Percentiles rank a stretch among this genome's conserved stretches.
Evolutionary conservation across 441 rosid genomes (phyloP).

Genomic region (Isatis lusitanica): DNA sequence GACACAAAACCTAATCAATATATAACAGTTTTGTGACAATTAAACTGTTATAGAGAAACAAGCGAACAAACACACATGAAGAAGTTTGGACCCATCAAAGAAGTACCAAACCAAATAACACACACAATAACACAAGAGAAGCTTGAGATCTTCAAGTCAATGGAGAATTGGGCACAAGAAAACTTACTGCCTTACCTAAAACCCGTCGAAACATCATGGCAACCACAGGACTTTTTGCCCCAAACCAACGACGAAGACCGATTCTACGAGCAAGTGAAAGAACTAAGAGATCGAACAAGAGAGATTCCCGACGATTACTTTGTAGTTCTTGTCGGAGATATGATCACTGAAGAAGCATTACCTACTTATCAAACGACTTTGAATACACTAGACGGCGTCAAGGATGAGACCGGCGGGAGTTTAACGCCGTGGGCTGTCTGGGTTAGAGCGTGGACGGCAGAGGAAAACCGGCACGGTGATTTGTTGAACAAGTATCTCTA

Average conservation of each 20-base stretch:
- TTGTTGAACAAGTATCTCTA: slow-evolving; percentile 47
- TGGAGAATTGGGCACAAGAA: slow-evolving; percentile 46
- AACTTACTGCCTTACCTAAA: slow-evolving; percentile 39
- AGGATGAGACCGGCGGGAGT: slow-evolving; percentile 47
- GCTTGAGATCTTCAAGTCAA: slow-evolving; percentile 42
- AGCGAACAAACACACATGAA: slow-evolving; percentile 10
- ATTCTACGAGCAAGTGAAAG: slow-evolving; percentile 13
- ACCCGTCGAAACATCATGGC: slow-evolving; percentile 48
- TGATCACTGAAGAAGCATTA: slow-evolving; percentile 50
- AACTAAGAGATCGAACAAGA: slow-evolving; percentile 17
- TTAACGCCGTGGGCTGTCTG: slow-evolving; percentile 43
- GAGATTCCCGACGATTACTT: slow-evolving; percentile 21
- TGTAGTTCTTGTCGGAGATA: slow-evolving; percentile 44
- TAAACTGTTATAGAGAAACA: slow-evolving; percentile 2
- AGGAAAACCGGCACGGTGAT: slow-evolving; percentile 50
- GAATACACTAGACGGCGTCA: slow-evolving; percentile 44
- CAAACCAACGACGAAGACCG: slow-evolving; percentile 6
- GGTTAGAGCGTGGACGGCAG: slow-evolving; percentile 49
- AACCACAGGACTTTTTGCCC: slow-evolving; percentile 42
- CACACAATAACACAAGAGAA: slow-evolving; percentile 44
- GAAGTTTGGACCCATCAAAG: slow-evolving; percentile 36
- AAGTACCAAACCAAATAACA: slow-evolving; percentile 44
- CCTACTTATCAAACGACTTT: slow-evolving; percentile 48
- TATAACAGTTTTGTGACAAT: neutral
- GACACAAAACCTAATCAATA: neutral